These are phyloP conservation scores for Capsella bursapastoris DNA, from an alignment of 345 rosid species.

Conservation along the genomic window DNA sequence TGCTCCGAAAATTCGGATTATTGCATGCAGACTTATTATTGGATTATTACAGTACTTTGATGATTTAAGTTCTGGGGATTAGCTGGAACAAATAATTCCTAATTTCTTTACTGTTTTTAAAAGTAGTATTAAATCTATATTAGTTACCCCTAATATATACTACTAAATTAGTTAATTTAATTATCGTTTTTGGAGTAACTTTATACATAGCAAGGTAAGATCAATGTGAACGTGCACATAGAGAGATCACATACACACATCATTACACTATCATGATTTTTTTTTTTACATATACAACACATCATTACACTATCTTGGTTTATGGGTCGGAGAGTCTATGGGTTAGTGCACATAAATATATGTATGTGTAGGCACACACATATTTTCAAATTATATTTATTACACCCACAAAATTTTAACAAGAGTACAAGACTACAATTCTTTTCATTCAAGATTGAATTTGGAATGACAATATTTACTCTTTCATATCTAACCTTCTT, in stretches of 20 bases:
- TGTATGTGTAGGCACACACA: background rate
- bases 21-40: constrained; percentile 35
- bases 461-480: background rate
- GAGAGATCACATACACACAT: background rate
- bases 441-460: too few species aligned
- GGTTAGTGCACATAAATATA: background rate
- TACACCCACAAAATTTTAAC: background rate
- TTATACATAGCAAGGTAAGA: background rate
- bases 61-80: constrained; percentile 25
- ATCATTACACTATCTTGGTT: background rate
- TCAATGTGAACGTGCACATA: background rate
- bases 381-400: background rate
- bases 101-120: background rate
- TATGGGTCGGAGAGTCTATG: background rate
- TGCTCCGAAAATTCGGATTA: constrained; percentile 34
- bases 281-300: background rate
- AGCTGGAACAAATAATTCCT: constrained; percentile 30
- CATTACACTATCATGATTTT: background rate
- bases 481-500: background rate
- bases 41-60: constrained; percentile 25
- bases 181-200: background rate
- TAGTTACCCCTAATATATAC: too few species aligned
- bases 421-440: background rate
- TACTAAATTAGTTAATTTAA: background rate
- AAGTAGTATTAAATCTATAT: background rate